Conservation (phyloP, 495 filamentous ascomycete genomes). For the Opeltia flavorubescens region DNA sequence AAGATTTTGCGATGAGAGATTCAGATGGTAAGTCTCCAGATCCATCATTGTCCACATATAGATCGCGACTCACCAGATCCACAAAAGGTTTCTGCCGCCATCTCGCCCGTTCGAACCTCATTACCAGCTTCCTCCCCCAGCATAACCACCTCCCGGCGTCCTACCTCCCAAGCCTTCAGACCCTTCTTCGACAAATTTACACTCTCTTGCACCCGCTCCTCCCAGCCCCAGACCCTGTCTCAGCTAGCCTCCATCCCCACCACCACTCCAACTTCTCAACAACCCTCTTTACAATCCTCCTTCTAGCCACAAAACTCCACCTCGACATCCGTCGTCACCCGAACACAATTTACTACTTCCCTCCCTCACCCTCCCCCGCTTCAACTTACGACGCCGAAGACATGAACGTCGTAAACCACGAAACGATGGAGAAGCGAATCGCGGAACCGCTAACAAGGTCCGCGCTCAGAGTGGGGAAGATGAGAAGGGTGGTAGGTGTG, state of each 20-base stretch:
- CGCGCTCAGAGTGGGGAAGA: not conserved
- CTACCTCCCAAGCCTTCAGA: not conserved
- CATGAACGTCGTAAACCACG: not conserved
- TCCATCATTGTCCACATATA: no score
- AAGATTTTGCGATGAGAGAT: not conserved
- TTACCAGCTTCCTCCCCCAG: not conserved
- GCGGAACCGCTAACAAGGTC: not conserved
- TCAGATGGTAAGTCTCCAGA: not conserved
- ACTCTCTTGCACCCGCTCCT: no score
- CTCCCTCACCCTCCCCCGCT: not conserved
- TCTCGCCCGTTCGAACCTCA: not conserved
- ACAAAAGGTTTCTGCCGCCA: constrained; percentile 1
- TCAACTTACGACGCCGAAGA: not conserved
- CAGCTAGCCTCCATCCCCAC: not conserved
- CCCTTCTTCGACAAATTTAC: no score
- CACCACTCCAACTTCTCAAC: not conserved
- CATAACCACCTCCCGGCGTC: not conserved
- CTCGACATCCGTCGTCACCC: not conserved
- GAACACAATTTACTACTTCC: not conserved
- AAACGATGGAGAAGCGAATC: not conserved
- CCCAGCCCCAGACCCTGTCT: not conserved
- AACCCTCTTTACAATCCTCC: constrained; percentile 1
- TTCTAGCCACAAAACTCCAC: not conserved
- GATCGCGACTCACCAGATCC: not conserved
- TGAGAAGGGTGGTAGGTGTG: not conserved